Evolutionary conservation across 2,329 filamentous ascomycete species (phyloP), one percentile per base, ranked within the genome.

Genomic region (Cladosporium sp.): DNA sequence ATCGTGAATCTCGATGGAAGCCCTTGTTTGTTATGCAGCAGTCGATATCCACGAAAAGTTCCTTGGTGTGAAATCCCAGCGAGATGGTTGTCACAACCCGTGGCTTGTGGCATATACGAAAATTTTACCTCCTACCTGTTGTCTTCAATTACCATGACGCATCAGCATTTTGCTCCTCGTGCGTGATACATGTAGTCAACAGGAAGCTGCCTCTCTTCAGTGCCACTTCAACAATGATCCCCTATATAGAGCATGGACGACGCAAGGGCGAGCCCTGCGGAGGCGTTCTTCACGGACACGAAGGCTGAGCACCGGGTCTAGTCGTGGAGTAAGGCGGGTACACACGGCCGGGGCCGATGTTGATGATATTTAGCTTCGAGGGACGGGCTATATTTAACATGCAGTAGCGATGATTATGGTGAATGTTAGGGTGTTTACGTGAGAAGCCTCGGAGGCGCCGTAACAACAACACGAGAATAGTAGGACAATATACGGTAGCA

Each of bases 261-360:
- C 39, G 39, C 23, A 53, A 25, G 28, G 53, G 30, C 18, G 11
- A 21, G 21, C 16, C n/a, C n/a, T 57, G 54, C 32, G 21, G 54
- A 57, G 32, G 14, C 11, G 54, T 57, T 57, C 54, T 57, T 57
- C 54, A 57, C 54, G 51, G 51, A 54, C 26, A 30, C 30, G 26
- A 32, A 54, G 51, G 51, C 14, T 54, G 51, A 32, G 51, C 51
- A 21, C 49, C n/a, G 8, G 51, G 16, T 54, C 39, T 21, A 21
- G 36, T 43, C 51, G 51, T 32, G 32, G 32, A 57, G 30, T 39
- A n/a, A 23, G 54, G n/a, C 54, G 54, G 54, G 54, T 57, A 57
- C 54, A 57, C 23, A 21, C 54, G 54, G 54, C 54, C n/a, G 32
- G 32, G 21, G 28, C 54, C 54, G 54, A 25, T 16, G 30, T 39